Conservation (phyloP, 495 filamentous ascomycete genomes). For the Hyaloscypha bicolor region DNA sequence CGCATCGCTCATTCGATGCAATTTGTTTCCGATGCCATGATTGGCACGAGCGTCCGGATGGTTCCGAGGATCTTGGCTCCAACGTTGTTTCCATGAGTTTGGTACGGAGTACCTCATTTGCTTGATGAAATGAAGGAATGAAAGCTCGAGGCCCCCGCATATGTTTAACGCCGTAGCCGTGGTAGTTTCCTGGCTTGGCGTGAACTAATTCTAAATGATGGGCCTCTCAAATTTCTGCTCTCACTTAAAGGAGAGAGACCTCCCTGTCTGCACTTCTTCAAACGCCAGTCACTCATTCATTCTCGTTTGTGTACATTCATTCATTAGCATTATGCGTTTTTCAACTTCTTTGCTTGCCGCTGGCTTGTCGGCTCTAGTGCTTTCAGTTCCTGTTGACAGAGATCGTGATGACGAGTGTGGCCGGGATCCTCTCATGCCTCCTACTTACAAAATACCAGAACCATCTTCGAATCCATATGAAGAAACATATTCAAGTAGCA, state of each 20-base stretch:
- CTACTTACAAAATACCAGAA: neutral
- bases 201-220: neutral
- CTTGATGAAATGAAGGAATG: neutral
- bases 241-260: slow-evolving; percentile 1
- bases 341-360: slow-evolving; percentile 21
- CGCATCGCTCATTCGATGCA: slow-evolving; percentile 10
- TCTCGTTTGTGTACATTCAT: slow-evolving; percentile 4
- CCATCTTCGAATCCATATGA: neutral
- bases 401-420: slow-evolving; percentile 9
- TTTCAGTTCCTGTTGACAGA: slow-evolving; percentile 23
- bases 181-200: neutral
- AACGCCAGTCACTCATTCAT: slow-evolving; percentile 12
- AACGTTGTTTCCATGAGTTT: neutral
- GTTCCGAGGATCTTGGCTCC: neutral
- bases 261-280: neutral
- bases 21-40: slow-evolving; percentile 4
- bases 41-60: neutral
- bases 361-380: slow-evolving; percentile 18
- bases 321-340: slow-evolving; percentile 23
- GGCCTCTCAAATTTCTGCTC: neutral
- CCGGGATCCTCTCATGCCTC: neutral
- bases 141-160: neutral
- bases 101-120: neutral
- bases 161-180: neutral
- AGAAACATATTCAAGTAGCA: neutral